Evolutionary conservation across 805 yeast genomes (phyloP).

Genomic region (Kurtzmaniella fragi): DNA sequence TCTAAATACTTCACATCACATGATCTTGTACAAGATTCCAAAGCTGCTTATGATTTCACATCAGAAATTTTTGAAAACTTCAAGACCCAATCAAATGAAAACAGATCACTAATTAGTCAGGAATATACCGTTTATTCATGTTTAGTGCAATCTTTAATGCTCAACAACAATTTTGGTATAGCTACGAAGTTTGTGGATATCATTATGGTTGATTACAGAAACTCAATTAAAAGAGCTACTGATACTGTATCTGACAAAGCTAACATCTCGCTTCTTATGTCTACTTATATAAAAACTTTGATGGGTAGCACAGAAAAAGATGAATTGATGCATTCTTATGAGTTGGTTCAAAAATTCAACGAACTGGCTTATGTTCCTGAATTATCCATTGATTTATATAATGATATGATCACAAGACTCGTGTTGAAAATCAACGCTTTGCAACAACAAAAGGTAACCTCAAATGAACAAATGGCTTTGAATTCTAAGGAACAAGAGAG

Average conservation of each 20-base stretch:
- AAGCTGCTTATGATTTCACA: constrained; percentile 22
- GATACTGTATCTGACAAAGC: constrained; percentile 11
- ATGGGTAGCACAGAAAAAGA: constrained; percentile 5
- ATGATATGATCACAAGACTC: constrained; percentile 24
- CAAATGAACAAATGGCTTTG: constrained; percentile 1
- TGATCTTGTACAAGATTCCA: constrained; percentile 11
- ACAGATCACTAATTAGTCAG: constrained; percentile 16
- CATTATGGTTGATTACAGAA: constrained; percentile 42
- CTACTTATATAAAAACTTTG: constrained; percentile 36
- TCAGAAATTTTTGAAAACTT: constrained; percentile 26
- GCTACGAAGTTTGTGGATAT: constrained; percentile 57
- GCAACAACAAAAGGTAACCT: constrained; percentile 3
- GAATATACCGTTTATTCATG: constrained; percentile 49
- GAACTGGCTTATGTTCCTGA: constrained; percentile 31
- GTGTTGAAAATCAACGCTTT: constrained; percentile 13
- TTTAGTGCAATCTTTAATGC: constrained; percentile 48
- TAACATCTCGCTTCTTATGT: constrained; percentile 36
- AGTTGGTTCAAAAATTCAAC: constrained; percentile 23
- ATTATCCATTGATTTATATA: constrained; percentile 22
- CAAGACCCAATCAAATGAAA: constrained; percentile 17
- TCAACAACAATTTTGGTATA: constrained; percentile 42
- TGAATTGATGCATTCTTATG: constrained; percentile 17
- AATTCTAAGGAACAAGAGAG: constrained; percentile 4
- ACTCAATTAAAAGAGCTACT: constrained; percentile 11
- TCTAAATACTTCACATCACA: constrained; percentile 16